Conservation (phyloP, 371 early-diverging fungal species). For the Syncephalis fuscata region DNA sequence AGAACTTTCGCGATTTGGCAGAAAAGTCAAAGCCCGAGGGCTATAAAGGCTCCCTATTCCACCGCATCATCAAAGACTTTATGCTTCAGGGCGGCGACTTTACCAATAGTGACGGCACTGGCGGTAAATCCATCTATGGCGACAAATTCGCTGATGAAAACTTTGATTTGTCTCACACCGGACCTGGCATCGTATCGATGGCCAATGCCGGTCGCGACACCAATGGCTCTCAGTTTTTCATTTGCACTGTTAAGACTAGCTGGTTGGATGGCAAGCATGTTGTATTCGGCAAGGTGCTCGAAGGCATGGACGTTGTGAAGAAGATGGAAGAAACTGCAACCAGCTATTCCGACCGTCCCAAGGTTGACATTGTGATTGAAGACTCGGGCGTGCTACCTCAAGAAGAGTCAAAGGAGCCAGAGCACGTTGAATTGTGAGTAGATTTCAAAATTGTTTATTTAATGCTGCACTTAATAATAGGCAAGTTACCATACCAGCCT, state of each 20-base stretch:
- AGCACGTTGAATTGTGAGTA: no score
- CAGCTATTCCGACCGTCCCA: slow-evolving; percentile 9
- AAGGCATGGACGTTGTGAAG: slow-evolving; percentile 19
- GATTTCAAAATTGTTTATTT: no score
- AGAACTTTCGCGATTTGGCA: slow-evolving; percentile 83
- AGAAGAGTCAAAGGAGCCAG: no score
- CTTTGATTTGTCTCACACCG: slow-evolving; percentile 38
- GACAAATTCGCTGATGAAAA: slow-evolving; percentile 85
- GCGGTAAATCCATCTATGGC: slow-evolving; percentile 93
- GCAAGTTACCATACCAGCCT: no score
- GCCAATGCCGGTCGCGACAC: slow-evolving; percentile 89
- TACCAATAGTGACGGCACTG: slow-evolving; percentile 75
- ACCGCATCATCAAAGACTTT: slow-evolving; percentile 70
- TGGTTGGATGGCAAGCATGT: slow-evolving; percentile 99
- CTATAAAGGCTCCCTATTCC: slow-evolving; percentile 78
- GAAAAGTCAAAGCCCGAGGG: slow-evolving; percentile 68
- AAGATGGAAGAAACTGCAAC: slow-evolving; percentile 10
- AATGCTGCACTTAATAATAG: no score
- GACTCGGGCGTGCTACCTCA: background rate
- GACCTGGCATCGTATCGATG: slow-evolving; percentile 76
- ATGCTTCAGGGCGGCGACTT: slow-evolving; percentile 76
- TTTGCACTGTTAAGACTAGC: slow-evolving; percentile 60
- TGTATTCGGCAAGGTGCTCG: slow-evolving; percentile 90
- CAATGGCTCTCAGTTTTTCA: slow-evolving; percentile 95
- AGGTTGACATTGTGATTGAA: slow-evolving; percentile 1